phyloP scores from a whole-genome alignment of 2,329 filamentous ascomycete species.

The Endothia cerciana region DNA sequence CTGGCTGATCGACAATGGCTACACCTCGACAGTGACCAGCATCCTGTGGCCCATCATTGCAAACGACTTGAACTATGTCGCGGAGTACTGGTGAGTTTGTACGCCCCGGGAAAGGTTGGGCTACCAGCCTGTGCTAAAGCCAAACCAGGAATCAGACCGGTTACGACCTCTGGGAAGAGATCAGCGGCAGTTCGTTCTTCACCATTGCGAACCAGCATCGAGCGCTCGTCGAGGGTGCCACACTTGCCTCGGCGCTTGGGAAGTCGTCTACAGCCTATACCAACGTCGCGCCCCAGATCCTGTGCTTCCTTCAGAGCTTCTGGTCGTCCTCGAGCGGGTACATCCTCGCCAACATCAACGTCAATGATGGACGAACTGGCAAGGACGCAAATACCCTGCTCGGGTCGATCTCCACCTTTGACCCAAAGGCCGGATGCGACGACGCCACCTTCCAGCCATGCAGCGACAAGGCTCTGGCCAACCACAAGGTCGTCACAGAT shows the following conservation, averaged over 20 bases:
- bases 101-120: background rate
- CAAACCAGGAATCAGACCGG: conserved; percentile 55
- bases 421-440: conserved; percentile 68
- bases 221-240: conserved; percentile 68
- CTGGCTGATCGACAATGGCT: conserved; percentile 71
- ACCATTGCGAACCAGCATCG: conserved; percentile 73
- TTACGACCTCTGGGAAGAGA: conserved; percentile 86
- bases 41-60: conserved; percentile 74
- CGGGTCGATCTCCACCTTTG: conserved; percentile 69
- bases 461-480: conserved; percentile 69
- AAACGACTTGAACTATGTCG: conserved; percentile 77
- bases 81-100: conserved; percentile 64
- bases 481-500: conserved; percentile 76
- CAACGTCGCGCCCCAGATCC: conserved; percentile 68
- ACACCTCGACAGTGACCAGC: conserved; percentile 57
- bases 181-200: conserved; percentile 78
- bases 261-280: conserved; percentile 63
- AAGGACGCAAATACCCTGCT: conserved; percentile 75
- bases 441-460: conserved; percentile 78
- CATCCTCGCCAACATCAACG: conserved; percentile 70
- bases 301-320: conserved; percentile 76
- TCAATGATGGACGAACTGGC: conserved; percentile 64
- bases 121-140: background rate
- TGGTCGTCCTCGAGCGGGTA: conserved; percentile 67
- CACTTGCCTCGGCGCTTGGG: conserved; percentile 66